Conservation (phyloP, 306 rosid genomes). For the Parietaria judaica region DNA sequence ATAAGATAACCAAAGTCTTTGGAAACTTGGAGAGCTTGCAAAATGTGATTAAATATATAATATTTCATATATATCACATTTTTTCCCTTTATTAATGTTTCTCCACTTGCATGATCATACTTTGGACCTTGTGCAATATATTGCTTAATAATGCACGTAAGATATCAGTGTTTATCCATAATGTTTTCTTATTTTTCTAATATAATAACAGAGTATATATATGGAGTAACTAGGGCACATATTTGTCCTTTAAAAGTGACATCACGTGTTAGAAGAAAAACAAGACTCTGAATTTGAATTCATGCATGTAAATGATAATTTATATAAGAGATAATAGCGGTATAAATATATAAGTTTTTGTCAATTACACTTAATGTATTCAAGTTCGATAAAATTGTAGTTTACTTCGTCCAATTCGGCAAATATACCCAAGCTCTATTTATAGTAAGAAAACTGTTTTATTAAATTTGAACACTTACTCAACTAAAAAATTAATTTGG, state of each 20-base stretch:
- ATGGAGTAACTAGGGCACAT: slow-evolving; percentile 7
- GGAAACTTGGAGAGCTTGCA: neutral
- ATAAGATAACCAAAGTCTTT: neutral
- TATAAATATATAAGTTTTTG: too few species aligned
- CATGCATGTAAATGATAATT: neutral
- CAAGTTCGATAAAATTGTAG: too few species aligned
- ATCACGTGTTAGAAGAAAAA: neutral
- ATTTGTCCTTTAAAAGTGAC: slow-evolving; percentile 8
- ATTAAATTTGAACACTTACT: too few species aligned
- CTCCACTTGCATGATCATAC: too few species aligned
- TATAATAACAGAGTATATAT: neutral
- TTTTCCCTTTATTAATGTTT: neutral
- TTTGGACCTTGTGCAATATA: neutral
- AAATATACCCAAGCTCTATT: too few species aligned
- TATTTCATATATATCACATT: neutral
- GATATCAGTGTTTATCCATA: neutral
- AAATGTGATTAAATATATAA: neutral
- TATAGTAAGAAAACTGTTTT: too few species aligned
- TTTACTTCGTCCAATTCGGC: too few species aligned
- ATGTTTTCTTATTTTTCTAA: neutral
- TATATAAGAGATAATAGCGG: neutral
- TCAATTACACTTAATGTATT: too few species aligned
- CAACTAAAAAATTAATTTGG: too few species aligned
- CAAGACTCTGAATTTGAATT: slow-evolving; percentile 11
- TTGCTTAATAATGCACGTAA: slow-evolving; percentile 14